Evolutionary conservation across 1,139 yeast species (phyloP).

Genomic region (Candida sanyaensis): DNA sequence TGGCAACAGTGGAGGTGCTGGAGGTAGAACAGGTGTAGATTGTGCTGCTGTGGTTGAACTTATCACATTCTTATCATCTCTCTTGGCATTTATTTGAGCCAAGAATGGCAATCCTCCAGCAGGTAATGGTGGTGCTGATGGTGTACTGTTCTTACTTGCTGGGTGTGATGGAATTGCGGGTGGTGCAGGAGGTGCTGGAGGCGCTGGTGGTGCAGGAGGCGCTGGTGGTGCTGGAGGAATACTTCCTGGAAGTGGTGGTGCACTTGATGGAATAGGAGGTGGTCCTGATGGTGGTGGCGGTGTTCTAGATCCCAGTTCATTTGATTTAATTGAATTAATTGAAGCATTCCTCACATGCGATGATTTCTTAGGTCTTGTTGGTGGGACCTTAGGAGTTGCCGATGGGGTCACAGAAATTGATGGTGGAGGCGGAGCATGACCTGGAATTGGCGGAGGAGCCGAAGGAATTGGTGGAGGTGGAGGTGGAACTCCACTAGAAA

Average conservation of each 20-base stretch:
- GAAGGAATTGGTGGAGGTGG: slow-evolving; percentile 31
- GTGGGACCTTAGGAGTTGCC: slow-evolving; percentile 21
- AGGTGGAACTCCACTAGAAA: slow-evolving; percentile 15
- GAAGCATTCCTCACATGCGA: slow-evolving; percentile 27
- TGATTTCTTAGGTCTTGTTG: slow-evolving; percentile 34
- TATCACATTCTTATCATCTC: slow-evolving; percentile 60
- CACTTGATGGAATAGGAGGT: slow-evolving; percentile 20
- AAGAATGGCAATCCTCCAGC: slow-evolving; percentile 46
- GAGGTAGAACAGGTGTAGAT: slow-evolving; percentile 7
- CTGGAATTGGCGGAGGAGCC: slow-evolving; percentile 20
- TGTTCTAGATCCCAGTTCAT: slow-evolving; percentile 17
- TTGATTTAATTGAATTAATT: slow-evolving; percentile 20
- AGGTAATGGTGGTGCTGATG: slow-evolving; percentile 21
- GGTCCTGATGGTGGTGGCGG: slow-evolving; percentile 15
- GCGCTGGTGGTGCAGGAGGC: slow-evolving; percentile 22
- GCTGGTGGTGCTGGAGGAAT: slow-evolving; percentile 19
- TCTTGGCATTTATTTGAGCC: slow-evolving; percentile 55
- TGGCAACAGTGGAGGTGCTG: slow-evolving; percentile 7
- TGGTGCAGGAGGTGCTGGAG: slow-evolving; percentile 21
- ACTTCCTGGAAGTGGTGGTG: slow-evolving; percentile 15
- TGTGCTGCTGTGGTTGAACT: slow-evolving; percentile 33
- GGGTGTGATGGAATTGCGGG: slow-evolving; percentile 15
- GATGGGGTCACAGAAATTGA: slow-evolving; percentile 20
- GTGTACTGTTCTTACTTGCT: background rate
- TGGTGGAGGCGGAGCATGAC: slow-evolving; percentile 18